Evolutionary conservation across 345 rosid genomes (phyloP).

Genomic region (Citrus medica): DNA sequence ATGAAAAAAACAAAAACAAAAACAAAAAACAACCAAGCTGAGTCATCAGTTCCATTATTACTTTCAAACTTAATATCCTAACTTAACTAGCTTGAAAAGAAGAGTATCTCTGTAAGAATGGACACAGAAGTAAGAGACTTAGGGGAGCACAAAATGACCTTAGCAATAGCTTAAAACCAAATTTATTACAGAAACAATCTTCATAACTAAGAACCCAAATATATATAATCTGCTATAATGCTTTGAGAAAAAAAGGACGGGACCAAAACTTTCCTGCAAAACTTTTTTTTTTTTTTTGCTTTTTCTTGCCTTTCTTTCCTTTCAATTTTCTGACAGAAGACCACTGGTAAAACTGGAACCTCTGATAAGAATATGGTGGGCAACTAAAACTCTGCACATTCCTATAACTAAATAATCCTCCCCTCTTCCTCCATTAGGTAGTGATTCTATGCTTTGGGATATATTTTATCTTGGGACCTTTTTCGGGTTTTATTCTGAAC

Average conservation of each 20-base stretch:
- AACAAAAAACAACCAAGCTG: too few relatives aligned
- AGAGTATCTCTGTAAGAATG: too few relatives aligned
- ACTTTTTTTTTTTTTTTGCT: conserved; percentile 1
- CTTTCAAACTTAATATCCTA: too few relatives aligned
- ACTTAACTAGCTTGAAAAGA: too few relatives aligned
- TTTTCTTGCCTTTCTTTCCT: not conserved
- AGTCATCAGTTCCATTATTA: too few relatives aligned
- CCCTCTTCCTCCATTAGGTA: conserved; percentile 11
- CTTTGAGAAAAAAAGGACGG: conserved; percentile 5
- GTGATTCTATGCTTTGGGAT: conserved; percentile 63
- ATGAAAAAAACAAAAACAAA: too few relatives aligned
- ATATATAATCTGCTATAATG: conserved; percentile 17
- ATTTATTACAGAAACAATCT: conserved; percentile 36
- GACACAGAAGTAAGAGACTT: not conserved
- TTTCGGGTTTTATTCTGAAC: conserved; percentile 52
- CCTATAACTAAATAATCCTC: conserved; percentile 26
- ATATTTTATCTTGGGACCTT: conserved; percentile 69
- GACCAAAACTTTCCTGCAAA: conserved; percentile 24
- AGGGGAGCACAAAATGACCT: conserved; percentile 4
- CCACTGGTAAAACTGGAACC: conserved; percentile 68
- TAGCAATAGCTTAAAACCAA: conserved; percentile 16
- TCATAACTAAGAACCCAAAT: conserved; percentile 9
- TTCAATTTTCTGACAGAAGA: conserved; percentile 44
- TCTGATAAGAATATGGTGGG: conserved; percentile 46
- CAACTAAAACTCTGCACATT: conserved; percentile 38